These are phyloP conservation scores for Capsella rubella DNA, from an alignment of 441 rosid genomes.

Conservation along the genomic window DNA sequence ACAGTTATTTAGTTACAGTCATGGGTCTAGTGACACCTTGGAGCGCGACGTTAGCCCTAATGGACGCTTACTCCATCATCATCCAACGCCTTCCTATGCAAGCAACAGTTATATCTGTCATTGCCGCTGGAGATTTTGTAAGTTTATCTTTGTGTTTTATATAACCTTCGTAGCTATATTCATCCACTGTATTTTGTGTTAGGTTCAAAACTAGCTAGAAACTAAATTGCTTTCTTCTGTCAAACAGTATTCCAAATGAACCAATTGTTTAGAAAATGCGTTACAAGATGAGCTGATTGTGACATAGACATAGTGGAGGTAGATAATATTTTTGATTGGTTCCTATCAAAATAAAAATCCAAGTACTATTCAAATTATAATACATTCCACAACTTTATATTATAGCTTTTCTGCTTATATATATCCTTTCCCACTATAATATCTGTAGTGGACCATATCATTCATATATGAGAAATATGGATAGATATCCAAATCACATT, in stretches of 20 bases:
- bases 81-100: constrained; percentile 57
- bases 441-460: constrained; percentile 41
- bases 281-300: constrained; percentile 27
- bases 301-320: constrained; percentile 30
- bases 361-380: constrained; percentile 21
- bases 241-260: background rate
- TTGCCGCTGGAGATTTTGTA: constrained; percentile 78
- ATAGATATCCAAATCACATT: constrained; percentile 31
- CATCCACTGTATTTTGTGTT: background rate
- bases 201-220: background rate
- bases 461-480: constrained; percentile 18
- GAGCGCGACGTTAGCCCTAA: constrained; percentile 67
- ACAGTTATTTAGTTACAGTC: constrained; percentile 78
- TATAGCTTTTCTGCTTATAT: constrained; percentile 19
- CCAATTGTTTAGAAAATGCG: constrained; percentile 23
- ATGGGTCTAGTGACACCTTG: constrained; percentile 88
- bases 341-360: constrained; percentile 30
- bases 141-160: constrained; percentile 5
- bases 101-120: constrained; percentile 54
- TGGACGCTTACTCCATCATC: constrained; percentile 71
- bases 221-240: background rate
- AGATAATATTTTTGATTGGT: constrained; percentile 28
- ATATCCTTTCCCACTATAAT: constrained; percentile 33
- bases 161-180: background rate
- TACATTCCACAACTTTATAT: constrained; percentile 38